These are phyloP conservation scores for Albifimbria verrucaria DNA, from an alignment of 2,329 filamentous ascomycete genomes.

Conservation along the genomic window DNA sequence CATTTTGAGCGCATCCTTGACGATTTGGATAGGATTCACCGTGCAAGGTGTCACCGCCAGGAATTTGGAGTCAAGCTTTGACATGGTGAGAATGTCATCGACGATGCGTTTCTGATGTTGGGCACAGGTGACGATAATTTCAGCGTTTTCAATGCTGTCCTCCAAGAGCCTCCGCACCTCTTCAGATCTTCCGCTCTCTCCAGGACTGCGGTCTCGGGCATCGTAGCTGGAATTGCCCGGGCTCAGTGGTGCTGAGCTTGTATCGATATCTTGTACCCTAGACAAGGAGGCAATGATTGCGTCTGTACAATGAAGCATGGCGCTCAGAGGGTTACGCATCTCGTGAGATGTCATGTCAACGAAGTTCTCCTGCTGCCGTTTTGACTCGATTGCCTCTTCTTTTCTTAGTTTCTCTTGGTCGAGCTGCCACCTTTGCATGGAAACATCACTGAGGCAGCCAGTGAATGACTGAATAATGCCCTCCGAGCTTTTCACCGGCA, in stretches of 20 bases:
- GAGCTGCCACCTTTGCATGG: slow-evolving; percentile 47
- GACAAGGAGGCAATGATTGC: slow-evolving; percentile 56
- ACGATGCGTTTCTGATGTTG: slow-evolving; percentile 78
- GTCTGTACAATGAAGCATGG: slow-evolving; percentile 72
- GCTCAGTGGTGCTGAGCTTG: slow-evolving; percentile 17
- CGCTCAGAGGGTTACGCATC: slow-evolving; percentile 70
- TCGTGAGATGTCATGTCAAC: slow-evolving; percentile 75
- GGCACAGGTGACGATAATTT: slow-evolving; percentile 74
- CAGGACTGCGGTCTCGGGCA: slow-evolving; percentile 4
- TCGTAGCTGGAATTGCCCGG: slow-evolving; percentile 11
- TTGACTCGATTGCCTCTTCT: slow-evolving; percentile 56
- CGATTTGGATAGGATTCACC: slow-evolving; percentile 63
- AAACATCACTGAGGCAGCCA: slow-evolving; percentile 48
- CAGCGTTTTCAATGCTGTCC: slow-evolving; percentile 67
- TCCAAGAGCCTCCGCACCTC: slow-evolving; percentile 45
- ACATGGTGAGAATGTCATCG: slow-evolving; percentile 71
- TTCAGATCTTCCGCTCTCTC: slow-evolving; percentile 19
- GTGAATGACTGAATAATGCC: slow-evolving; percentile 43
- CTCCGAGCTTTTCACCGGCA: slow-evolving; percentile 45
- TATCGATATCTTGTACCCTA: slow-evolving; percentile 38
- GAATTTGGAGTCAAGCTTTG: slow-evolving; percentile 73
- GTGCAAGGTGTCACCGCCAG: slow-evolving; percentile 69
- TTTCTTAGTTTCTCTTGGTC: slow-evolving; percentile 46
- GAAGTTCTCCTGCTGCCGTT: slow-evolving; percentile 74
- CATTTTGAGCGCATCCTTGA: slow-evolving; percentile 69